A percentile compares a stretch with the other conserved stretches of the same genome.
These are phyloP conservation scores for Botrytis cinerea DNA, from an alignment of 2,329 filamentous ascomycete species.

Conservation along the genomic window DNA sequence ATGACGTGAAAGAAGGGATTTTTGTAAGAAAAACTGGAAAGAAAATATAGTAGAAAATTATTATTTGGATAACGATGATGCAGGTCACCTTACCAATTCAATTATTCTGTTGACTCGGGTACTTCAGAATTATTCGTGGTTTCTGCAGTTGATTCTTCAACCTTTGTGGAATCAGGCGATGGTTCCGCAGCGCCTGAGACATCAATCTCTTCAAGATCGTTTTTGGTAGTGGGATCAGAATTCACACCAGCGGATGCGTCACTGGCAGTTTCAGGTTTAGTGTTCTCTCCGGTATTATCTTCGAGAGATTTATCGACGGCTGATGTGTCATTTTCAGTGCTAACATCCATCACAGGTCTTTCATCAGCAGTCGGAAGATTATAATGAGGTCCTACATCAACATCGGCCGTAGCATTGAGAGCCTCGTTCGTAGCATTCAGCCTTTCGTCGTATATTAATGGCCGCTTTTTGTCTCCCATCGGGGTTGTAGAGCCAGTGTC, in stretches of 20 bases:
- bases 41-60: neutral
- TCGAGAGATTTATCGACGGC: neutral
- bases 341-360: constrained; percentile 1
- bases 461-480: neutral
- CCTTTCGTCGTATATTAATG: constrained; percentile 15
- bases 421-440: neutral
- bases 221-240: too few species aligned
- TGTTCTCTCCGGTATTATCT: neutral
- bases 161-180: neutral
- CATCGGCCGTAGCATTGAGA: neutral
- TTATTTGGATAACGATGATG: neutral
- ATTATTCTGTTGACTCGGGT: neutral
- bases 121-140: neutral
- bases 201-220: neutral
- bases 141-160: neutral
- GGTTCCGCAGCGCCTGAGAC: neutral
- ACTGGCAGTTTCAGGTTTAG: neutral
- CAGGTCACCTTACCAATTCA: too few species aligned
- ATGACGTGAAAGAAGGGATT: neutral
- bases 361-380: neutral
- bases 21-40: neutral
- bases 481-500: neutral
- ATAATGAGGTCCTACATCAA: neutral
- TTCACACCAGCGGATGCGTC: neutral
- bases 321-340: neutral